Evolutionary conservation across 192 early-diverging fungal species (phyloP).

Genomic region (Podila epicladia): DNA sequence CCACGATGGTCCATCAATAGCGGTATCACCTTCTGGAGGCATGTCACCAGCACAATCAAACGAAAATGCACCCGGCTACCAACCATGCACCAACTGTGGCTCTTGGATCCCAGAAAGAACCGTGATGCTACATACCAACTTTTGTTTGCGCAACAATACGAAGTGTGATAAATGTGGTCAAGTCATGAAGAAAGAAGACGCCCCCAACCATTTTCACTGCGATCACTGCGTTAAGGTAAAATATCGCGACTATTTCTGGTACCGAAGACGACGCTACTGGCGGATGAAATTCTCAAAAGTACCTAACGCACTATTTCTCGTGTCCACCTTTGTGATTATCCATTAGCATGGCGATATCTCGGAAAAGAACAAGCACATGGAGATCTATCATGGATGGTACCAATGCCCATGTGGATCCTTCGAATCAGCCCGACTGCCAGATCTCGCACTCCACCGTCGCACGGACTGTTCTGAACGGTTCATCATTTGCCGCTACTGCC

Average conservation of each 20-base stretch:
- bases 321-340: background rate
- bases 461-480: constrained; percentile 74
- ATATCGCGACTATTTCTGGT: background rate
- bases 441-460: constrained; percentile 74
- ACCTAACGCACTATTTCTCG: background rate
- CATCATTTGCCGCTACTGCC: constrained; percentile 89
- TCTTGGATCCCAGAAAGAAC: constrained; percentile 70
- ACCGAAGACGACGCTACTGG: too few relatives aligned
- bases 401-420: constrained; percentile 69
- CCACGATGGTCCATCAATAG: constrained; percentile 12
- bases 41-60: constrained; percentile 7
- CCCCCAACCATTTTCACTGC: constrained; percentile 88
- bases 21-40: background rate
- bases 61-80: constrained; percentile 25
- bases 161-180: constrained; percentile 70
- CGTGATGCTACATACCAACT: constrained; percentile 74
- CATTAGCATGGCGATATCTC: constrained; percentile 51
- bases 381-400: constrained; percentile 66
- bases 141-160: constrained; percentile 85
- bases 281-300: background rate
- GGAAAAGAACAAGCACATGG: constrained; percentile 74
- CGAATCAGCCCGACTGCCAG: constrained; percentile 44
- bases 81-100: constrained; percentile 78
- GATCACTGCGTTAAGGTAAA: constrained; percentile 63
- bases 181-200: constrained; percentile 75